phyloP scores from a whole-genome alignment of 202 grass and related monocot genomes.

The Digitaria exilis region DNA sequence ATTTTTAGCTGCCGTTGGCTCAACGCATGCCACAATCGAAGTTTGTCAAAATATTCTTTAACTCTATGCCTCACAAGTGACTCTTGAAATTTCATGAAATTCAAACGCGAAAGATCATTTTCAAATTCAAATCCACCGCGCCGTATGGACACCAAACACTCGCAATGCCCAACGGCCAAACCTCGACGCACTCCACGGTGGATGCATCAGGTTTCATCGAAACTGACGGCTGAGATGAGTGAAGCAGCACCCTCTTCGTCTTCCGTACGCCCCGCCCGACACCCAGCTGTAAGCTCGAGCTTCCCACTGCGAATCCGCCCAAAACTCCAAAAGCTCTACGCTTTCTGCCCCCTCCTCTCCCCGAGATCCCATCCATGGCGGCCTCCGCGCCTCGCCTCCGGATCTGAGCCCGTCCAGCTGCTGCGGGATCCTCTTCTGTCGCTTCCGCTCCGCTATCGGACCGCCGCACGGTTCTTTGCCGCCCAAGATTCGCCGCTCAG shows the following conservation, averaged over 20 bases:
- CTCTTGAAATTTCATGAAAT: background rate
- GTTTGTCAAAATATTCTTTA: too few relatives aligned
- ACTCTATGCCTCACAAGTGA: too few relatives aligned
- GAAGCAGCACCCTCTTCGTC: constrained; percentile 15
- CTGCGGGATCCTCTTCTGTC: constrained; percentile 11
- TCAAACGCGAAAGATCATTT: background rate
- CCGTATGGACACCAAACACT: background rate
- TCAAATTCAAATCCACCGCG: background rate
- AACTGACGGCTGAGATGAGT: constrained; percentile 37
- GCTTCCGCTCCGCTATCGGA: background rate
- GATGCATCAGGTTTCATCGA: background rate
- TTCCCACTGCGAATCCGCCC: constrained; percentile 32
- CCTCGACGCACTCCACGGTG: background rate
- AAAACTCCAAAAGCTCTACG: constrained; percentile 45
- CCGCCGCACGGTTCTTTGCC: constrained; percentile 34
- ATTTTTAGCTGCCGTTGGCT: too few relatives aligned
- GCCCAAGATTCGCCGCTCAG: constrained; percentile 39
- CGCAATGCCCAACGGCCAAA: background rate
- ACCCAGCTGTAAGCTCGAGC: constrained; percentile 43
- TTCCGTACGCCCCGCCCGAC: constrained; percentile 18
- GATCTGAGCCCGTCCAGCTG: constrained; percentile 41
- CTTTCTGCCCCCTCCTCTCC: constrained; percentile 26
- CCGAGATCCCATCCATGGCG: constrained; percentile 61
- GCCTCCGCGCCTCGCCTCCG: constrained; percentile 20
- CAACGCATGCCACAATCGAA: too few relatives aligned